A percentile compares a stretch with the other conserved stretches of the same genome.
phyloP scores from a whole-genome alignment of 2,329 filamentous ascomycete species.

The Fusarium austroafricanum region DNA sequence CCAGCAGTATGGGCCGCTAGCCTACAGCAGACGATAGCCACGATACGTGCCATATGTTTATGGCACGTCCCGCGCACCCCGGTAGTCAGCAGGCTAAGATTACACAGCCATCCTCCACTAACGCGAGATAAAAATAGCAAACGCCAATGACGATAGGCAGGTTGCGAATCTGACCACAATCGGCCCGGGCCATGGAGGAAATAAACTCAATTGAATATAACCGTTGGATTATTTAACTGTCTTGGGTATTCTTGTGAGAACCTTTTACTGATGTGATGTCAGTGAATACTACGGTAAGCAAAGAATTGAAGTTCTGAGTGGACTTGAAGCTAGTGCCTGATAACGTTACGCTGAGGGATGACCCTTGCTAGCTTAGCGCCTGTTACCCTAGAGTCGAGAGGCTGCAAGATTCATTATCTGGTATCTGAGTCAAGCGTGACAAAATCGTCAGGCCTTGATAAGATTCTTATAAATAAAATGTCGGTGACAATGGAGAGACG shows the following conservation, averaged over 20 bases:
- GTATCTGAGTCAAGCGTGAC: too few relatives aligned
- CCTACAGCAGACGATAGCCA: neutral
- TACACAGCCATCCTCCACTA: slow-evolving; percentile 6
- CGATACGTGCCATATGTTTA: slow-evolving; percentile 4
- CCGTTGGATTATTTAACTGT: neutral
- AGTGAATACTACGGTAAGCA: too few relatives aligned
- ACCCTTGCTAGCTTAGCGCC: neutral
- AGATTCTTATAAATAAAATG: too few relatives aligned
- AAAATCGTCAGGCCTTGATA: too few relatives aligned
- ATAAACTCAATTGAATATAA: neutral
- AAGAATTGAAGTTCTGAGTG: neutral
- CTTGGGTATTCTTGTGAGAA: neutral
- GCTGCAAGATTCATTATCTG: too few relatives aligned
- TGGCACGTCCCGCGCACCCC: neutral
- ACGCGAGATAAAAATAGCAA: slow-evolving; percentile 27
- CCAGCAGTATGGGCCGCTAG: too few relatives aligned
- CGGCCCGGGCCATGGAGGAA: neutral
- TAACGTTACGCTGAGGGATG: neutral
- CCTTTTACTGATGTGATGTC: too few relatives aligned
- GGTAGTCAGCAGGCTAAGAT: neutral
- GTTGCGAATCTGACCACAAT: neutral
- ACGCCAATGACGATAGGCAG: neutral
- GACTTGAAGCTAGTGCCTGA: neutral
- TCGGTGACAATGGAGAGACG: too few relatives aligned
- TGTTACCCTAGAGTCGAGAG: neutral